Base-by-base conservation (phyloP, 148 eudicot species). In the Spergularia bocconei region DNA sequence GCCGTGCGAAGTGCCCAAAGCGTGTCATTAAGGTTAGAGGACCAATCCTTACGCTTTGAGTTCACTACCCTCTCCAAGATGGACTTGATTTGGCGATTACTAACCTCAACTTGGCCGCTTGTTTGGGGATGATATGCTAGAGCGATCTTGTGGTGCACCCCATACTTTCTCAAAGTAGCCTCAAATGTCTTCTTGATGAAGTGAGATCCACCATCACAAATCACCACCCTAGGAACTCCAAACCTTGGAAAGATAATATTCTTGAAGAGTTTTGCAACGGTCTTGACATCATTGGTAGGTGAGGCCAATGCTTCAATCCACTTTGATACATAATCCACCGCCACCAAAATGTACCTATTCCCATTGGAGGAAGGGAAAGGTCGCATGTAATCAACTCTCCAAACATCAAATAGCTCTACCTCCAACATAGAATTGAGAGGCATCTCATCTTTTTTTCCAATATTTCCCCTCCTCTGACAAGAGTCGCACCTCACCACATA, bases 1-100 rank as follows among this genome's bases (percentile, higher is more conserved):
- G 69, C 21, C 4, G 80, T 78, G 13, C 64, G 17, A 23, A 71
- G n/a, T 2, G 63, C 80, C 76, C 60, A 71, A 14, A 78, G 55
- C 8, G 44, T 39, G 20, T 72, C 67, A 23, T 63, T 58, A 1
- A 78, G n/a, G 13, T 70, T 72, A 0, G 9, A 8, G 0, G 67
- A 13, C 67, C 76, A 78, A 65, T 78, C 72, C 36, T 78, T 71
- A 13, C 72, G 12, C 4, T 15, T 13, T 2, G 33, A 20, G 0
- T 17, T 15, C 5, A 11, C 17, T 3, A 71, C 65, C 2, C 19
- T 71, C 39, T 71, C 55, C 12, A 52, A 11, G 0, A 52, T 15
- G 13, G 55, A 13, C 15, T 52, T 52, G 12, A 52, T 52, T 52
- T 52, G 55, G 4, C 55, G 55, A 15, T 52, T 52, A 8, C 15